Base-by-base conservation (phyloP, 202 grass and related monocot species). In the Zizania palustris region DNA sequence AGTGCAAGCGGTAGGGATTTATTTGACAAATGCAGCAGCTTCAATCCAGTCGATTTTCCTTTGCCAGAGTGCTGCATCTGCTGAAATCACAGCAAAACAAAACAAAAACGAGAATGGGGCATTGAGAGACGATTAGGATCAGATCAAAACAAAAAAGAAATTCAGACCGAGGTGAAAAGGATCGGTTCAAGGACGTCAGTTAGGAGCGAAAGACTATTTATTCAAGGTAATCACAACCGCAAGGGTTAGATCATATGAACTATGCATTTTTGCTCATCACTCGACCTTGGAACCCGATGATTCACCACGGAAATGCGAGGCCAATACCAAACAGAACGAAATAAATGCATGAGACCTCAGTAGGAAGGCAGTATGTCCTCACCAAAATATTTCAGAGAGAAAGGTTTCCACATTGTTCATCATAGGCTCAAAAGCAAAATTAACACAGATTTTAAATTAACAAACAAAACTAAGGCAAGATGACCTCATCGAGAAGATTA, bases 401-500 rank as follows among this genome's bases (percentile, higher is more conserved):
- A 45, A 33, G 14, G 45, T 44, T 64, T 86, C 77, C 76, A 81
- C 0, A 78, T 5, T 28, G 2, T 40, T 89, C 86, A 71, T 89
- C 90, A 50, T 39, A 12, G 37, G 74, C 71, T 0, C 28, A 34
- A 69, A 28, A 46, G 14, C 5, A 6, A 39, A 28, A 5, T 1
- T 1, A 2, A 12, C 8, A 72, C 0, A 33, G 60, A 12, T 6
- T 16, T 7, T 12, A 6, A 5, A 16, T 7, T 9, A 1, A 0
- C 1, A 0, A 1, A 28, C 28, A 28, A 28, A 28, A 28, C 28
- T 28, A 28, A 28, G 28, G 28, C 2, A 0, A 1, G 0, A 0
- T 3, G 83, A 78, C 91, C 88, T 86, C 91, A 93, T 84, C 84
- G 91, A 93, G 91, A 90, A 93, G 82, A 90, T 93, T 90, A 88